phyloP scores from a whole-genome alignment of 306 rosid genomes.

The Ziziphus jujuba region DNA sequence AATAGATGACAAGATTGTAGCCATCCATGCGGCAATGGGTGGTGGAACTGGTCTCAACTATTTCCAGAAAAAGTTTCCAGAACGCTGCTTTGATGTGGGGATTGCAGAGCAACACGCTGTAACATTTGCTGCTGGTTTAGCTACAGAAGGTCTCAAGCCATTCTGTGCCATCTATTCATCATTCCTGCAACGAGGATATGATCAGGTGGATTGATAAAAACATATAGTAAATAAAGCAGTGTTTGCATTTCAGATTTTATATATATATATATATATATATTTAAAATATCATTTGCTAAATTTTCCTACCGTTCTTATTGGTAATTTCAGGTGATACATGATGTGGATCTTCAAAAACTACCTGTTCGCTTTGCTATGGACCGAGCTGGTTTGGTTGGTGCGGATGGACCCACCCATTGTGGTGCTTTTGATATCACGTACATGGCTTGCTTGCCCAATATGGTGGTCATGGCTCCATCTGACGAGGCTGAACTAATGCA shows the following conservation, averaged over 20 bases:
- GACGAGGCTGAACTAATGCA: slow-evolving; percentile 93
- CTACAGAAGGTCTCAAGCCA: slow-evolving; percentile 93
- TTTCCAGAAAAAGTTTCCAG: slow-evolving; percentile 81
- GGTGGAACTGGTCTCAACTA: slow-evolving; percentile 90
- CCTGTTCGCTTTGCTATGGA: slow-evolving; percentile 93
- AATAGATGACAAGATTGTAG: slow-evolving; percentile 68
- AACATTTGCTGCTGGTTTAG: slow-evolving; percentile 95
- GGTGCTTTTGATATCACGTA: slow-evolving; percentile 90
- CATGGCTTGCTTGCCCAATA: slow-evolving; percentile 98
- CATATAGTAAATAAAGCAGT: not conserved
- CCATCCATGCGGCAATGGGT: slow-evolving; percentile 97
- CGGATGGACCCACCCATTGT: slow-evolving; percentile 95
- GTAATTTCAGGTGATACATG: slow-evolving; percentile 69
- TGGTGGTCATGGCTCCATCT: slow-evolving; percentile 97
- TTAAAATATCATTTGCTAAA: not conserved
- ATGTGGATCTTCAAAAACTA: slow-evolving; percentile 87
- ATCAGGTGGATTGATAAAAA: slow-evolving; percentile 58
- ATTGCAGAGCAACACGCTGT: slow-evolving; percentile 96
- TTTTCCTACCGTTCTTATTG: slow-evolving; percentile 1
- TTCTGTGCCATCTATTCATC: slow-evolving; percentile 88
- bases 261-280: too few relatives aligned
- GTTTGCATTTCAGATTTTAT: not conserved
- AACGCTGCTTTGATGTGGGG: slow-evolving; percentile 90
- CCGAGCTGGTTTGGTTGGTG: slow-evolving; percentile 93
- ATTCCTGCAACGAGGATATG: slow-evolving; percentile 91